Evolutionary conservation across 1,139 yeast species (phyloP), one percentile per base, ranked within the genome.

Genomic region (Citeromyces siamensis): DNA sequence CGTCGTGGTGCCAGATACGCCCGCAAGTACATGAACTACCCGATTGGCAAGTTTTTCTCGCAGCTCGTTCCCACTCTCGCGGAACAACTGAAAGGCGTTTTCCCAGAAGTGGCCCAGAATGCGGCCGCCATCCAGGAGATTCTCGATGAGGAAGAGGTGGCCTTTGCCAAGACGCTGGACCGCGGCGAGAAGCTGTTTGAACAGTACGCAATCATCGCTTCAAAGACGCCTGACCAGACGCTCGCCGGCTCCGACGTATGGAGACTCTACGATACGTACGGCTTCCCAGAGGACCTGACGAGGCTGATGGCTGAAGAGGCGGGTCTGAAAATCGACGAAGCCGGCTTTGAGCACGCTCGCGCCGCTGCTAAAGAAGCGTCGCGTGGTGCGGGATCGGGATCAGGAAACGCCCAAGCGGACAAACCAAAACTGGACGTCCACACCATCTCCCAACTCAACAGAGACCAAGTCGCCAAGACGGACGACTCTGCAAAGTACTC

Each of bases 271-370:
- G 99, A 90, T 52, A 93, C 99, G n/a, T 90, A 88, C 54, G 99
- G 99, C 40, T 90, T 90, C 82, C 99, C 99, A 32, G 96, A 86
- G 38, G 99, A 90, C 62, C 74, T 90, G 58, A 93, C 98, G 31
- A 76, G 95, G 56, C 72, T 90, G 55, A 93, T 90, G 98, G 98
- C 98, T 34, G 97, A 88, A 61, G 99, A 90, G 63, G 85, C 93
- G 40, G 94, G 94, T n/a, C 71, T 90, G 49, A 79, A 77, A 50
- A 88, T 90, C 47, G 96, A 90, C 56, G 94, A 85, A 54, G 75
- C 66, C 38, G 97, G 85, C 34, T 90, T 90, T 53, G 96, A 88
- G 60, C 71, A 71, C 50, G 97, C 98, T 34, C 82, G 77, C 53
- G 71, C 75, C 48, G 94, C 77, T 47, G 83, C 95, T 10, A 77